Evolutionary conservation across 352 stramenopile genomes (phyloP), one percentile per base, ranked within the genome.

Genomic region (Aphanomyces stellatus): DNA sequence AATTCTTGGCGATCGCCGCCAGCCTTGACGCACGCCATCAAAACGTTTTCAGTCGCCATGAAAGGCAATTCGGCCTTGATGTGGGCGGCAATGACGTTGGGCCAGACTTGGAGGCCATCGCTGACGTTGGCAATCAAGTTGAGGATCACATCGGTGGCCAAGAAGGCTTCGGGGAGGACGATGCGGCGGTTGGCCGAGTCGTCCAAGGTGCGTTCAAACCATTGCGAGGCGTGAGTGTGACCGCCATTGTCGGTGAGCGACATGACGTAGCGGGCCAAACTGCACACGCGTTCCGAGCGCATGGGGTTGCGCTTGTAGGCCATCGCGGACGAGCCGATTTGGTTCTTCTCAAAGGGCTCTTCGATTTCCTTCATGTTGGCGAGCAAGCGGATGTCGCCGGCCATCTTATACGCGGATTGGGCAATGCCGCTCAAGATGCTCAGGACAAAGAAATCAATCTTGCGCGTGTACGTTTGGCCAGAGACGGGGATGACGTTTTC

Each of bases 261-360:
- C 75, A 99, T 99, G 40, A 99, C 90, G 78, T 99, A 99, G 71
- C 97, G 87, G 46, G 95, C 89, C 19, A 99, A 76, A 73, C 92
- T 98, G 77, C 96, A 99, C 56, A 98, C 97, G 69, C 97, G 90
- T 77, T 99, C 97, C 56, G 82, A 98, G 49, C 97, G 90, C 97
- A 99, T 99, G 51, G 96, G 97, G 83, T 99, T 99, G 66, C 97
- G 92, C 83, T 99, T 99, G 91, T 99, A 99, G 0, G 97, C 96
- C 97, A 99, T 99, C 51, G 97, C 97, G 37, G 90, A 98, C 33
- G 91, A 98, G 10, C 97, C 97, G 71, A 99, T 99, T 69, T 95
- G 86, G 77, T 95, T 95, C 80, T 95, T 96, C 74, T 93, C 88
- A 63, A 97, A 96, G 40, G 88, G 88, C 72, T 96, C 90, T 64